A percentile compares a stretch with the other conserved stretches of the same genome.
Evolutionary conservation across 495 filamentous ascomycete species (phyloP).

Genomic region (Penicillium cinerascens): DNA sequence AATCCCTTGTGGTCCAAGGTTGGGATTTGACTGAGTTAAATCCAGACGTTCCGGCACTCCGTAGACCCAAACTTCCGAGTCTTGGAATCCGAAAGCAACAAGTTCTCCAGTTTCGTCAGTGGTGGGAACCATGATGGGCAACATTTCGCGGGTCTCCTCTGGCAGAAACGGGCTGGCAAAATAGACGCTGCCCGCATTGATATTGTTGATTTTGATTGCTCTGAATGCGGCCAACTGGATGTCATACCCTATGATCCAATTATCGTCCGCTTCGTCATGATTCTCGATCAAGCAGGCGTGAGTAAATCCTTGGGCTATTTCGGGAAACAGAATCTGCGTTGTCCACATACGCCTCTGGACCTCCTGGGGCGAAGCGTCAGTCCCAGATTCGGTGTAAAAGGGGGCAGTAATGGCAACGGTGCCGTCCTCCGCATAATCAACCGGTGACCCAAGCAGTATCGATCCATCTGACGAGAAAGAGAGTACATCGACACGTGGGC

Average conservation of each 20-base stretch:
- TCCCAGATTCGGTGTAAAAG: conserved; percentile 57
- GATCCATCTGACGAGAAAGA: conserved; percentile 81
- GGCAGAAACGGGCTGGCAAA: conserved; percentile 65
- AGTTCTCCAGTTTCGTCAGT: conserved; percentile 67
- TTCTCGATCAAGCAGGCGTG: conserved; percentile 71
- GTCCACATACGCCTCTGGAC: conserved; percentile 80
- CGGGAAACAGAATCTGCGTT: conserved; percentile 82
- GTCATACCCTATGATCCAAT: conserved; percentile 79
- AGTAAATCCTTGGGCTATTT: conserved; percentile 69
- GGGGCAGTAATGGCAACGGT: conserved; percentile 79
- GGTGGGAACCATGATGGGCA: conserved; percentile 66
- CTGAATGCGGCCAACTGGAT: conserved; percentile 71
- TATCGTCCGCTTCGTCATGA: conserved; percentile 66
- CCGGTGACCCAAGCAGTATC: conserved; percentile 78
- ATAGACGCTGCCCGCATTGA: conserved; percentile 73
- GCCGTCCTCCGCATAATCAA: conserved; percentile 57
- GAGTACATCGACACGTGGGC: conserved; percentile 71
- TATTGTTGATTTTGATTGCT: conserved; percentile 68
- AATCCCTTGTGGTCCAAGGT: conserved; percentile 2
- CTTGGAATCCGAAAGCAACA: conserved; percentile 70
- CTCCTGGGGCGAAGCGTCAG: conserved; percentile 52
- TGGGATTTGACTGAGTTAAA: conserved; percentile 31
- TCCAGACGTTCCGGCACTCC: conserved; percentile 74
- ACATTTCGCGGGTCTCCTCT: conserved; percentile 34
- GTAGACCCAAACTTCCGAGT: conserved; percentile 74